Conservation (phyloP, 768 basidiomycete species). For the Mycena floridula region DNA sequence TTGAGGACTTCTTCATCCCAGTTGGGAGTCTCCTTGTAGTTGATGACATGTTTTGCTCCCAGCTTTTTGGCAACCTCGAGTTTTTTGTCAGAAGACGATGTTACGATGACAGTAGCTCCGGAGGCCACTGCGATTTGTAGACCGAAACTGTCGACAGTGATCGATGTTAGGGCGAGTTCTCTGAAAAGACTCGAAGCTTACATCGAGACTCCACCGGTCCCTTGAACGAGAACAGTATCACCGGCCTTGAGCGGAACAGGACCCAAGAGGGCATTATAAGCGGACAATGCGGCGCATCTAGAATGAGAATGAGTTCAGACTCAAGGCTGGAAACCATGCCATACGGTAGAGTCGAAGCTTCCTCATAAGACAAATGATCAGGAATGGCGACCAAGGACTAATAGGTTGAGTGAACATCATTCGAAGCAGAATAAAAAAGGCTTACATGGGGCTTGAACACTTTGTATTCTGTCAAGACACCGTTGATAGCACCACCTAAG, state of each 20-base stretch:
- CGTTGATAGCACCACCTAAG: slow-evolving; percentile 43
- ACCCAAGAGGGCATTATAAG: slow-evolving; percentile 41
- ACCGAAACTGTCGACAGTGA: slow-evolving; percentile 30
- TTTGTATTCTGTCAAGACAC: slow-evolving; percentile 49
- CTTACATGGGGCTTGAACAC: slow-evolving; percentile 39
- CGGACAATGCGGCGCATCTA: slow-evolving; percentile 42
- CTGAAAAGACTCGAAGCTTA: no score
- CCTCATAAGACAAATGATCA: slow-evolving; percentile 35
- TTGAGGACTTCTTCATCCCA: slow-evolving; percentile 44
- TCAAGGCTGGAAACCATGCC: no score
- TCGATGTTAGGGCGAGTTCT: background rate
- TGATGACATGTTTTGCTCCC: slow-evolving; percentile 40
- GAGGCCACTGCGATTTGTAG: slow-evolving; percentile 42
- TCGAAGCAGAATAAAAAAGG: background rate
- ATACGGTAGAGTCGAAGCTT: slow-evolving; percentile 42
- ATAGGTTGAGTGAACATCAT: background rate
- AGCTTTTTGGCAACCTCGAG: slow-evolving; percentile 32
- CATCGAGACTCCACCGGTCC: slow-evolving; percentile 40
- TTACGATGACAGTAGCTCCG: slow-evolving; percentile 44
- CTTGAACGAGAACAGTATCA: slow-evolving; percentile 38
- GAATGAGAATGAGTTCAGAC: background rate
- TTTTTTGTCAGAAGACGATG: slow-evolving; percentile 46
- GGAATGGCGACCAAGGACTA: slow-evolving; percentile 32
- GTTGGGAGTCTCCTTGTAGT: slow-evolving; percentile 40
- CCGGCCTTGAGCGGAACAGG: slow-evolving; percentile 34